Evolutionary conservation across 1,284 basidiomycete species (phyloP).

Genomic region (Trichosporon asahii): DNA sequence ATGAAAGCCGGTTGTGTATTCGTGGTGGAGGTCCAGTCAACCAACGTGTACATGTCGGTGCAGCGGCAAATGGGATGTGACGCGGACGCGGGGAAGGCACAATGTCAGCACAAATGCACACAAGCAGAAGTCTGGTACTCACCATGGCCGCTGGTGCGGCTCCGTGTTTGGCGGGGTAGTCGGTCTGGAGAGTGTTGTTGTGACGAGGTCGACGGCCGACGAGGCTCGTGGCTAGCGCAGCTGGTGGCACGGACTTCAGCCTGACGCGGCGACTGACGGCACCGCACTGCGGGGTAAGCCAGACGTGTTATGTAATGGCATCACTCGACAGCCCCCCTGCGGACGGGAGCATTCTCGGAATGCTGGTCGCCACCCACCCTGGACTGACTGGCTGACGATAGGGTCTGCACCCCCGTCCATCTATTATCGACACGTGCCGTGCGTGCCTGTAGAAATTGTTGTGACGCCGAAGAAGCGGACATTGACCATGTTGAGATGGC

Average conservation of each 20-base stretch:
- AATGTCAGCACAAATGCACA: background rate
- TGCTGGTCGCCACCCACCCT: background rate
- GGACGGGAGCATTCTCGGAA: background rate
- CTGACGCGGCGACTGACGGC: background rate
- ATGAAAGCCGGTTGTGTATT: no score
- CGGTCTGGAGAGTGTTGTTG: background rate
- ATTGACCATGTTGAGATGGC: background rate
- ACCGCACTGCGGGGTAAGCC: background rate
- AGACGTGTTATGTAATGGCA: slow-evolving; percentile 3
- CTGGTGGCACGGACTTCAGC: background rate
- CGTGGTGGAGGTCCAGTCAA: background rate
- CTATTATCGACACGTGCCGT: background rate
- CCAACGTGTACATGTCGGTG: background rate
- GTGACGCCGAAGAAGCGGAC: background rate
- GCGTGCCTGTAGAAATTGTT: background rate
- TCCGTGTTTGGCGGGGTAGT: background rate
- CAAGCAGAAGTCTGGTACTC: background rate
- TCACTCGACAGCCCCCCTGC: background rate
- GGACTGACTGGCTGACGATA: background rate
- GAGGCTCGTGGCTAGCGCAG: background rate
- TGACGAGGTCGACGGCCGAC: background rate
- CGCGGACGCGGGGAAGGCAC: background rate
- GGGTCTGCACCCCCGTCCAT: background rate
- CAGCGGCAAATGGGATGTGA: background rate
- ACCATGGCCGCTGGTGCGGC: slow-evolving; percentile 14